Evolutionary conservation across 345 rosid genomes (phyloP), one percentile per base, ranked within the genome.

Genomic region (Lumnitzera racemosa): DNA sequence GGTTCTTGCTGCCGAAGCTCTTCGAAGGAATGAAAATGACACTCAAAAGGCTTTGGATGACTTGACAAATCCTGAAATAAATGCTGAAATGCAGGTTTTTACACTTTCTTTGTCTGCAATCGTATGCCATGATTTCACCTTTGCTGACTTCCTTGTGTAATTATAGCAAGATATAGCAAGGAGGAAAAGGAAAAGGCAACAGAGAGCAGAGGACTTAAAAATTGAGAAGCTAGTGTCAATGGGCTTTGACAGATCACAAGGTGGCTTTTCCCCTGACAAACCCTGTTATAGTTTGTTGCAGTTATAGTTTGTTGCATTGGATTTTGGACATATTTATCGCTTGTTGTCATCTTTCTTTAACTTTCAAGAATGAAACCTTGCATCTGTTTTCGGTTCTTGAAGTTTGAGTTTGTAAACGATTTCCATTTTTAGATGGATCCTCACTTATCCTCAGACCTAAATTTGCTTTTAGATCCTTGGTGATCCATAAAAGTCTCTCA

Each of bases 1-100:
- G 78, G 82, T 74, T 51, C 94, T 92, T 67, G 89, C 85, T 76
- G 96, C 94, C 36, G 96, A 92, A 77, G 81, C 96, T 63, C 91
- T 89, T 55, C 74, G 94, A 72, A 87, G 89, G 79, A 82, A 87
- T 71, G 98, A 91, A 72, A 89, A 91, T 61, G 89, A 87, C 66
- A 70, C 83, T 46, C 75, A 89, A 61, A 77, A 79, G 64, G 96
- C 98, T 15, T 81, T 91, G 74, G 95, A 91, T 75, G 96, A 82
- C 73, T 76, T 91, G 76, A 91, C 95, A 58, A 80, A 80, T 72
- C 88, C 88, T 15, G 83, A 83, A 62, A 61, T 67, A 59, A 89
- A 87, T 71, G 78, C 91, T 36, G 58, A 58, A 48, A 77, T 89
- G 57, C 98, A 87, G 89, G 90, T 84, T 43, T 13, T 49, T 43